These are phyloP conservation scores for Strobilomyces dryophilus DNA, from an alignment of 768 basidiomycete genomes.

Conservation along the genomic window DNA sequence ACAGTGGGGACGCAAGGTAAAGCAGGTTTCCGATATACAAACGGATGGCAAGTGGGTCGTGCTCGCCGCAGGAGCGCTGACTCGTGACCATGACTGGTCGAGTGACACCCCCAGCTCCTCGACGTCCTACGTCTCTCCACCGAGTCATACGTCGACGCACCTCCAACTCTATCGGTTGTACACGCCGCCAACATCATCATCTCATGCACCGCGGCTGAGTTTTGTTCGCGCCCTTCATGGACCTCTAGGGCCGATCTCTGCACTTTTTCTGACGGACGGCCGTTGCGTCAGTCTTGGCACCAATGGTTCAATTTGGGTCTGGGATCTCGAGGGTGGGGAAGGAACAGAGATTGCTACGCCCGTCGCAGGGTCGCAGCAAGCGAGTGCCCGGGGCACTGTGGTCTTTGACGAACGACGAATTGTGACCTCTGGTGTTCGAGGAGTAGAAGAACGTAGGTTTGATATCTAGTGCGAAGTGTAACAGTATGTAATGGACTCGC, in stretches of 20 bases:
- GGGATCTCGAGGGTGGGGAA: slow-evolving; percentile 69
- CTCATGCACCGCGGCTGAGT: slow-evolving; percentile 57
- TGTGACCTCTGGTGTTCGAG: slow-evolving; percentile 39
- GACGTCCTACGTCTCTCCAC: slow-evolving; percentile 28
- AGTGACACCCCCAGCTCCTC: slow-evolving; percentile 21
- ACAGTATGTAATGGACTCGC: neutral
- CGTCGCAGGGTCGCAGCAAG: slow-evolving; percentile 33
- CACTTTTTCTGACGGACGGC: slow-evolving; percentile 74
- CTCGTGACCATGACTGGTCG: slow-evolving; percentile 12
- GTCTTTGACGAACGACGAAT: slow-evolving; percentile 76
- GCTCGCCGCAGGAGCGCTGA: slow-evolving; percentile 53
- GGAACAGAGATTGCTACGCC: slow-evolving; percentile 33
- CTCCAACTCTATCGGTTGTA: slow-evolving; percentile 75
- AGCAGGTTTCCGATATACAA: slow-evolving; percentile 64
- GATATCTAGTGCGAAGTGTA: slow-evolving; percentile 22
- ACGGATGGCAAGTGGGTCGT: slow-evolving; percentile 88
- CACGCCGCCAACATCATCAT: slow-evolving; percentile 49
- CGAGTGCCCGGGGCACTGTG: slow-evolving; percentile 39
- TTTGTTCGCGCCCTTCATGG: slow-evolving; percentile 73
- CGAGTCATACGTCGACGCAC: slow-evolving; percentile 45
- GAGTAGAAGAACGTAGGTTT: slow-evolving; percentile 33
- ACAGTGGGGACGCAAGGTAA: slow-evolving; percentile 76
- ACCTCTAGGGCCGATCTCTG: slow-evolving; percentile 59
- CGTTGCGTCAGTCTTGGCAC: slow-evolving; percentile 72
- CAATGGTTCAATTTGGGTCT: slow-evolving; percentile 78